Base-by-base conservation (phyloP, 2,329 filamentous ascomycete species). In the Talaromyces verruculosus region DNA sequence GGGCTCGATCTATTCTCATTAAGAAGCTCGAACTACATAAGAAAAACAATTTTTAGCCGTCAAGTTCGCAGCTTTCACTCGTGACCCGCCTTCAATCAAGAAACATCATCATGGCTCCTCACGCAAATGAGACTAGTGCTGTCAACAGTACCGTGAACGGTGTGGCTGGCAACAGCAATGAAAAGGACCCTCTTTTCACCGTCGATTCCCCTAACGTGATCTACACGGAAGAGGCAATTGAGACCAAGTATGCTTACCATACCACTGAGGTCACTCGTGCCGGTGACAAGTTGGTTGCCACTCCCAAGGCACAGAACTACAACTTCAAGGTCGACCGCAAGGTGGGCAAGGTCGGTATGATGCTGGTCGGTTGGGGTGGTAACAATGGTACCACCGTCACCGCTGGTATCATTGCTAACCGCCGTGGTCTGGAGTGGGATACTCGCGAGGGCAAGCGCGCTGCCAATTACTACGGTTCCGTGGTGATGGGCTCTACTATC, bases 301-400 rank as follows among this genome's bases (percentile, higher is more conserved):
- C 87, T 68, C 95, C 95, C 74, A 91, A 91, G 81, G 91, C 96
- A 82, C 95, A 91, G 69, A 83, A 89, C 72, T 99, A 98, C 80
- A 90, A 97, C 84, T 98, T 99, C 90, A 96, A 97, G 86, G 91
- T 95, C 75, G 91, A 97, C 78, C 92, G 94, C 79, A 91, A 91
- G 81, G 87, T 98, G 67, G 92, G 93, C 81, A 96, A 94, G 85
- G 87, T 92, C 72, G 95, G 95, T 76, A 87, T 97, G 84, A 98
- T 99, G 95, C 87, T 99, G 71, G 94, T 99, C 71, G 95, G 95
- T 70, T 94, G 91, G 88, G 95, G 95, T 81, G 95, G 95, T 76
- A 99, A 99, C 88, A 99, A 99, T 78, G 95, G 95, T 71, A 92
- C 92, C 71, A 99, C 95, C 66, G 92, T 99, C 69, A 98, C 95